Conservation (phyloP, 768 basidiomycete genomes). For the Stropharia rugosoannulata region DNA sequence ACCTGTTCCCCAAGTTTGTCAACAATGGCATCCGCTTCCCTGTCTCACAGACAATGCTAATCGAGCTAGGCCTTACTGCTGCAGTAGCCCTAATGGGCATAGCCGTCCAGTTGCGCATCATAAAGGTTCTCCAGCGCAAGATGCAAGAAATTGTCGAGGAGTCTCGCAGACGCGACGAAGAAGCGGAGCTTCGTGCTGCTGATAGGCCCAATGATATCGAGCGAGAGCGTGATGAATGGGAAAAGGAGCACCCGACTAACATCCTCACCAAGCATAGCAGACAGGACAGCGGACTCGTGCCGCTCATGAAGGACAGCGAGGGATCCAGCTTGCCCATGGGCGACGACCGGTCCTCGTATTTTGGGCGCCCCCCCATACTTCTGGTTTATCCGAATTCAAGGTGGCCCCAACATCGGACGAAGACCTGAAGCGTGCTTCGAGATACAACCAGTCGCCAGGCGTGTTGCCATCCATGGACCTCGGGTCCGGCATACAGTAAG, state of each 20-base stretch:
- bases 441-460: constrained; percentile 50
- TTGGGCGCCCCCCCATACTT: constrained; percentile 59
- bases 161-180: constrained; percentile 67
- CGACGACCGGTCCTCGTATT: constrained; percentile 49
- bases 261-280: constrained; percentile 55
- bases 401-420: constrained; percentile 62
- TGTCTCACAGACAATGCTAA: constrained; percentile 87
- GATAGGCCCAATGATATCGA: constrained; percentile 62
- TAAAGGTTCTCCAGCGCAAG: constrained; percentile 76
- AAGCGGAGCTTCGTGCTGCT: constrained; percentile 74
- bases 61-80: constrained; percentile 87
- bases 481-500: constrained; percentile 69
- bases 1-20: constrained; percentile 76
- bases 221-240: constrained; percentile 82
- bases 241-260: constrained; percentile 70
- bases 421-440: constrained; percentile 51
- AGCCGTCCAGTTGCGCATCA: constrained; percentile 87
- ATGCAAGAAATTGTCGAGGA: constrained; percentile 79
- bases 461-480: constrained; percentile 73
- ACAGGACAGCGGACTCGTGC: constrained; percentile 57
- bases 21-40: constrained; percentile 72
- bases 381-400: constrained; percentile 74
- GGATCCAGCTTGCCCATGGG: constrained; percentile 43
- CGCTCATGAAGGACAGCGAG: constrained; percentile 67
- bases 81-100: constrained; percentile 84